Percentiles rank a stretch among this genome's conserved stretches.
These are phyloP conservation scores for Laburnicola sp. DNA, from an alignment of 2,329 filamentous ascomycete genomes.

Conservation along the genomic window DNA sequence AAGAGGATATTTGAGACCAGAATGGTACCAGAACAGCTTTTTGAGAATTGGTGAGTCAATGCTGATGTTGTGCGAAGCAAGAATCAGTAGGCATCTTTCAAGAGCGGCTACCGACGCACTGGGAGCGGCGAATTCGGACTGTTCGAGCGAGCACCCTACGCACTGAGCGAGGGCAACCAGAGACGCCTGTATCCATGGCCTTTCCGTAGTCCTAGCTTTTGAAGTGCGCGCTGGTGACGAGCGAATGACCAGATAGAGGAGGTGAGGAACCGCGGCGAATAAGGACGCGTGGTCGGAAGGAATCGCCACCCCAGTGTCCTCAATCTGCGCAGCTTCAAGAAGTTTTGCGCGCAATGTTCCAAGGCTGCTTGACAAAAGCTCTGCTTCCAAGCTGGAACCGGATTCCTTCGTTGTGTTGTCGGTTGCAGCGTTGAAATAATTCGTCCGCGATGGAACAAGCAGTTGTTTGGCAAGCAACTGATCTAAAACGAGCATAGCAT, in stretches of 20 bases:
- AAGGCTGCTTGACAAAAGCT: slow-evolving; percentile 24
- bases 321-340: slow-evolving; percentile 36
- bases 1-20: slow-evolving; percentile 34
- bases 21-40: slow-evolving; percentile 42
- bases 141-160: slow-evolving; percentile 32
- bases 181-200: slow-evolving; percentile 50
- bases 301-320: slow-evolving; percentile 29
- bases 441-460: slow-evolving; percentile 45
- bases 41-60: slow-evolving; percentile 34
- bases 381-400: slow-evolving; percentile 14
- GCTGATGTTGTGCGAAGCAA: slow-evolving; percentile 28
- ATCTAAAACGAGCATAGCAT: slow-evolving; percentile 33
- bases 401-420: slow-evolving; percentile 3
- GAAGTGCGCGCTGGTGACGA: slow-evolving; percentile 46
- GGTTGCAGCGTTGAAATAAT: slow-evolving; percentile 38
- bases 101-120: slow-evolving; percentile 28
- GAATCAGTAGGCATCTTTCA: slow-evolving; percentile 27
- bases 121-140: slow-evolving; percentile 25
- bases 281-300: slow-evolving; percentile 26
- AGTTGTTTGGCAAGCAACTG: slow-evolving; percentile 48
- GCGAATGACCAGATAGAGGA: slow-evolving; percentile 49
- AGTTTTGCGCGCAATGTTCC: slow-evolving; percentile 35
- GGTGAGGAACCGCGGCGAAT: slow-evolving; percentile 31
- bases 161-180: slow-evolving; percentile 45
- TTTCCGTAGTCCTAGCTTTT: slow-evolving; percentile 45